These are phyloP conservation scores for Solanum rostratum DNA, from an alignment of 257 asterid species.

Conservation along the genomic window DNA sequence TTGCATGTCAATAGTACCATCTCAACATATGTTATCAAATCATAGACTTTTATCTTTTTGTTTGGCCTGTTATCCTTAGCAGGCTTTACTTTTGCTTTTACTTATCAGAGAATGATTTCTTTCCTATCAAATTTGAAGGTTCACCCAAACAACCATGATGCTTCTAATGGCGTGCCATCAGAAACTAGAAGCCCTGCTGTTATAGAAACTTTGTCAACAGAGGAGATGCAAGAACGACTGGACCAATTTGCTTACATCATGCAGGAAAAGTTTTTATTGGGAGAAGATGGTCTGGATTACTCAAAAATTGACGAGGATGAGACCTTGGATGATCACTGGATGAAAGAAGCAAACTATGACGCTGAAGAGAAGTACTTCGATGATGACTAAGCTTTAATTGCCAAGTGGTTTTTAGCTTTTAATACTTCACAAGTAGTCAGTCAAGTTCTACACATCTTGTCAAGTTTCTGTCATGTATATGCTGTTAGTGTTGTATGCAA, in stretches of 20 bases:
- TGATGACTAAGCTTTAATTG: conserved; percentile 16
- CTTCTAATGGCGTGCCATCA: conserved; percentile 4
- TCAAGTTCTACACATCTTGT: background rate
- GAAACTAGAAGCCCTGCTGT: conserved; percentile 12
- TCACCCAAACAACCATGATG: conserved; percentile 1
- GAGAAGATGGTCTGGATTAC: conserved; percentile 81
- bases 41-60: background rate
- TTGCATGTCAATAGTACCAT: background rate
- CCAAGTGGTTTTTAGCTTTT: background rate
- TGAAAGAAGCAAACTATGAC: conserved; percentile 67
- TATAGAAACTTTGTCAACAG: conserved; percentile 29
- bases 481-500: background rate
- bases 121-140: conserved; percentile 9
- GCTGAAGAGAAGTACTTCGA: conserved; percentile 96
- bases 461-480: background rate
- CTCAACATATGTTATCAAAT: background rate
- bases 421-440: background rate
- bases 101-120: background rate
- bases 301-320: conserved; percentile 69
- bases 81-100: background rate
- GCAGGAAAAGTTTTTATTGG: conserved; percentile 86
- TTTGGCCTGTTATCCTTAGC: background rate
- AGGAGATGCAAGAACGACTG: conserved; percentile 70
- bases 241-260: conserved; percentile 60
- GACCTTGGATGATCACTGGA: conserved; percentile 90